Conservation (phyloP, 1,284 basidiomycete genomes). For the Sanghuangporus baumii region DNA sequence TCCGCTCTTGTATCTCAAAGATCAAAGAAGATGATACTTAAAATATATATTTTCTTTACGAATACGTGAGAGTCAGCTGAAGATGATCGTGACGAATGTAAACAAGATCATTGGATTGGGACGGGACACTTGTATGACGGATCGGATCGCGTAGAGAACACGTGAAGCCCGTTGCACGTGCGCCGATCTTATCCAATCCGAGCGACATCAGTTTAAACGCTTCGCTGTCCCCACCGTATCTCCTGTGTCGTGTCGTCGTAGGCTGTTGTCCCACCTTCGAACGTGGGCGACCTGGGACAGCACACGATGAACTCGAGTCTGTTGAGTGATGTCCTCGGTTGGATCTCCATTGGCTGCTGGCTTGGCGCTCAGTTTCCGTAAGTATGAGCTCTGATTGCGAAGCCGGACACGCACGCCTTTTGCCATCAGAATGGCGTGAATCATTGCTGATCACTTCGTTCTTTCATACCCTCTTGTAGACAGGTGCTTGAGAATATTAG, state of each 20-base stretch:
- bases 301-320: slow-evolving; percentile 10
- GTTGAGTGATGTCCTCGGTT: slow-evolving; percentile 54
- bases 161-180: background rate
- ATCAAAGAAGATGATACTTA: no score
- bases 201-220: no score
- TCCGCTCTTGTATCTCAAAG: no score
- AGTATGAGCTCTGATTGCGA: slow-evolving; percentile 33
- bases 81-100: background rate
- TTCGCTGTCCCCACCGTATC: background rate
- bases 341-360: slow-evolving; percentile 82
- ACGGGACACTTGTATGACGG: no score
- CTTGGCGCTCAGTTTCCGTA: slow-evolving; percentile 88
- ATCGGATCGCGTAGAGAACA: background rate
- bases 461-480: slow-evolving; percentile 29
- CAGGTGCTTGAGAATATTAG: slow-evolving; percentile 81
- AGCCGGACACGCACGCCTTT: slow-evolving; percentile 5
- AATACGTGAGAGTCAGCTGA: no score
- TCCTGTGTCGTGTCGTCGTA: background rate
- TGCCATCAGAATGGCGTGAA: background rate
- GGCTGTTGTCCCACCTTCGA: background rate
- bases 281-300: background rate
- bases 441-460: background rate
- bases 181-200: background rate
- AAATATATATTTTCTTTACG: no score
- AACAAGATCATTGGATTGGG: background rate